Evolutionary conservation across 495 filamentous ascomycete genomes (phyloP), one percentile per base, ranked within the genome.

Genomic region (Penicillium lividum): DNA sequence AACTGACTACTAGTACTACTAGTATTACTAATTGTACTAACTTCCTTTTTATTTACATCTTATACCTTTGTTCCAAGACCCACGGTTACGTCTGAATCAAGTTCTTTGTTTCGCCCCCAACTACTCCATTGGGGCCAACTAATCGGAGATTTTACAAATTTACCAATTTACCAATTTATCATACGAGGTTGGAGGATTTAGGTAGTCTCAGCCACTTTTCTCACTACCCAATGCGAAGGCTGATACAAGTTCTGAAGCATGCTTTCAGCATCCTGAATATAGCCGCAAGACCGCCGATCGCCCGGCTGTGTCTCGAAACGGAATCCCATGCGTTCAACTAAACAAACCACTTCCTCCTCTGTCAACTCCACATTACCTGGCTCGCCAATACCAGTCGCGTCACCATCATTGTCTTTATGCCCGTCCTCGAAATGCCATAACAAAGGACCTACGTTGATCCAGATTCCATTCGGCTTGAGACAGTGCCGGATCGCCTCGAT

Each of bases 361-460:
- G 89, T 88, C 46, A 97, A 78, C 73, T 98, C 94, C 61, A 97
- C 87, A 62, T 83, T 87, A 1, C 92, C 92, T 0, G 89, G 87
- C 61, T 92, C 90, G 0, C 84, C 89, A 60, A 96, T 87, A 0
- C 86, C 86, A 31, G 71, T 56, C 29, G 65, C 47, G 5, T 76
- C 66, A 5, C 45, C 59, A 59, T 62, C 42, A 18, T 28, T 13
- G 18, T 60, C 56, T 28, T 57, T 76, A 51, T 77, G 72, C 9
- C 71, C 75, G 22, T 82, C 78, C 61, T 88, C 87, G 66, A 90
- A 94, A 65, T 97, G 92, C 92, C 92, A 98, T 18, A 97, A 77
- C 45, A 98, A 73, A 9, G 94, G 94, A 0, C 94, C 94, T 22
- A 94, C 73, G 71, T 98, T 98, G 60, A 92, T 86, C 81, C 94